Percentiles rank a stretch among this genome's conserved stretches.
Conservation (phyloP, 306 rosid genomes). For the Begonia fuchsioides region DNA sequence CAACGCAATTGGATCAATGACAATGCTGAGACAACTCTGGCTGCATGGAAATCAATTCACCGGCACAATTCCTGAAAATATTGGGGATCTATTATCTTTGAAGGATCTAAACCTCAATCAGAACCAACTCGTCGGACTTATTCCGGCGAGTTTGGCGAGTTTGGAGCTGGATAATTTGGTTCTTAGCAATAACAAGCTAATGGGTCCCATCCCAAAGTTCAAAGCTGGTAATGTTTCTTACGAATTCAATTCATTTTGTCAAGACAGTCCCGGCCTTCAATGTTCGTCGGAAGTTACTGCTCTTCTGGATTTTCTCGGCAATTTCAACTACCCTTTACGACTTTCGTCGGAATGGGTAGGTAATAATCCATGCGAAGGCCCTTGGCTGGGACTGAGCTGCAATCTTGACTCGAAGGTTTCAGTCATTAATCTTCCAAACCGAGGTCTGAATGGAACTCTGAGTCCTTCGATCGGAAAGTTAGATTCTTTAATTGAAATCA, state of each 20-base stretch:
- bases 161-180: constrained; percentile 49
- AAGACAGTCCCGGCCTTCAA: constrained; percentile 32
- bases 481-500: constrained; percentile 41
- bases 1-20: constrained; percentile 47
- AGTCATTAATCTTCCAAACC: constrained; percentile 49
- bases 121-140: constrained; percentile 47
- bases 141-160: constrained; percentile 41
- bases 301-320: constrained; percentile 45
- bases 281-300: constrained; percentile 44
- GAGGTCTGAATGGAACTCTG: constrained; percentile 40
- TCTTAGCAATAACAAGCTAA: constrained; percentile 49
- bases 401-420: constrained; percentile 32
- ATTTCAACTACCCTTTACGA: constrained; percentile 40
- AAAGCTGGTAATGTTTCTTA: constrained; percentile 32
- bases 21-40: constrained; percentile 48
- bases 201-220: constrained; percentile 71
- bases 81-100: constrained; percentile 49
- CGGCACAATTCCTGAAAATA: constrained; percentile 44
- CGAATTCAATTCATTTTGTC: constrained; percentile 48
- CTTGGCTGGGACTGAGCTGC: constrained; percentile 71
- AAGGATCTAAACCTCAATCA: constrained; percentile 58
- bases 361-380: constrained; percentile 50
- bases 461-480: constrained; percentile 61
- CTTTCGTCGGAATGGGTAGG: constrained; percentile 64
- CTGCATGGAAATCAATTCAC: constrained; percentile 67